phyloP scores from a whole-genome alignment of 108 stramenopile genomes.

The Chaetoceros muelleri region DNA sequence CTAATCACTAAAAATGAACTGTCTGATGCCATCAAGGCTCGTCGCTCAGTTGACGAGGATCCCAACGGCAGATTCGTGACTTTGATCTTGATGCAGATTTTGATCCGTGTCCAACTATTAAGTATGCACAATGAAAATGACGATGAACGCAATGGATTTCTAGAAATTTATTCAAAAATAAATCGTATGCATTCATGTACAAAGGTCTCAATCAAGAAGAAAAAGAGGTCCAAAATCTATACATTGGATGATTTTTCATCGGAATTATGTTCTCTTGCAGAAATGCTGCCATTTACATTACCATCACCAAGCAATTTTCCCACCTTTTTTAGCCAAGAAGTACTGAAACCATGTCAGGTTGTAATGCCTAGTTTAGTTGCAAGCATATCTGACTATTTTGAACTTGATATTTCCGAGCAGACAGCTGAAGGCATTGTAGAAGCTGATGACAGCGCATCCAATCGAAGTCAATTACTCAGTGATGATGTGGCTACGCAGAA shows the following conservation, averaged over 20 bases:
- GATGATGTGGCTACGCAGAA: too few species aligned
- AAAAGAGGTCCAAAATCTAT: neutral
- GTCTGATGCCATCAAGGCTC: neutral
- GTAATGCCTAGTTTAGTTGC: neutral
- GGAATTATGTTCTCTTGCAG: neutral
- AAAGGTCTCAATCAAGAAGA: neutral
- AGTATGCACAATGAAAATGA: neutral
- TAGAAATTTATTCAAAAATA: neutral
- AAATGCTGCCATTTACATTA: neutral
- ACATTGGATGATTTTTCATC: neutral
- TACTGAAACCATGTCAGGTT: neutral
- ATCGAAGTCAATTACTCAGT: too few species aligned
- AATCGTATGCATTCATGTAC: neutral
- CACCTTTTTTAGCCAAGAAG: neutral
- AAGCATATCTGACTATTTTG: neutral
- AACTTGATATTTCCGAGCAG: neutral
- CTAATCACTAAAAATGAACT: neutral
- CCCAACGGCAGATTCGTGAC: neutral
- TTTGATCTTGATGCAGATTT: neutral
- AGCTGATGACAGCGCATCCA: neutral
- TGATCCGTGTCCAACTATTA: neutral
- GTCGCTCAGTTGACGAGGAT: neutral
- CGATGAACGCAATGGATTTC: neutral
- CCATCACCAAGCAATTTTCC: neutral
- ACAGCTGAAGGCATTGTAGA: neutral